Base-by-base conservation (phyloP, 257 asterid genomes). In the Plantago elongata region DNA sequence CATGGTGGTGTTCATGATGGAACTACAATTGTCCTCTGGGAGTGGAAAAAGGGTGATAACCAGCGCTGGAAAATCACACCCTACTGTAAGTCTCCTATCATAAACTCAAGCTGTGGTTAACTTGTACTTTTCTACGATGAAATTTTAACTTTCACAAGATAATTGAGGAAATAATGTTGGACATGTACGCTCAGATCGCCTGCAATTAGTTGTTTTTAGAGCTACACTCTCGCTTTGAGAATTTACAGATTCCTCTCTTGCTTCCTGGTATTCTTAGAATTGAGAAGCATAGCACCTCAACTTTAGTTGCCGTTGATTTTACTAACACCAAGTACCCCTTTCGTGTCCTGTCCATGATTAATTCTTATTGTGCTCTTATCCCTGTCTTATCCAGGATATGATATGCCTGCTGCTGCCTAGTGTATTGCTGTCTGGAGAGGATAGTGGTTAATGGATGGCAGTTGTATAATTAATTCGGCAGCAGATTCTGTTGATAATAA, bases 1-100 rank as follows among this genome's bases (percentile, higher is more conserved):
- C 95, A 91, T 12, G 96, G 98, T 0, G 98, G 98, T 13, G 92
- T 88, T 42, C 94, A 61, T 18, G 85, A 91, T 47, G 98, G 98
- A 74, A 76, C 97, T 43, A 77, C 44, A 11, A 76, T 91, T 46
- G 92, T 79, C 63, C 97, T 91, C 5, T 91, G 97, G 98, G 98
- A 88, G 68, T 91, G 98, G 98, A 86, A 82, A 67, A 88, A 88
- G 74, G 98, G 96, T 10, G 87, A 83, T 4, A 87, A 90, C 60
- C 98, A 91, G 67, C 86, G 93, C 12, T 91, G 98, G 97, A 88
- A 78, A 81, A 88, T 91, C 51, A 77, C 77, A 44, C 92, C 81
- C 47, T 65, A 79, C 71, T 90, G 98, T 90, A 79, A 85, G 95
- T 80, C 76, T 61, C 63, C 64, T 61, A 58, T n/a, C 71, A 44